Conservation (phyloP, 495 filamentous ascomycete genomes). For the Aspergillus conjunctus region DNA sequence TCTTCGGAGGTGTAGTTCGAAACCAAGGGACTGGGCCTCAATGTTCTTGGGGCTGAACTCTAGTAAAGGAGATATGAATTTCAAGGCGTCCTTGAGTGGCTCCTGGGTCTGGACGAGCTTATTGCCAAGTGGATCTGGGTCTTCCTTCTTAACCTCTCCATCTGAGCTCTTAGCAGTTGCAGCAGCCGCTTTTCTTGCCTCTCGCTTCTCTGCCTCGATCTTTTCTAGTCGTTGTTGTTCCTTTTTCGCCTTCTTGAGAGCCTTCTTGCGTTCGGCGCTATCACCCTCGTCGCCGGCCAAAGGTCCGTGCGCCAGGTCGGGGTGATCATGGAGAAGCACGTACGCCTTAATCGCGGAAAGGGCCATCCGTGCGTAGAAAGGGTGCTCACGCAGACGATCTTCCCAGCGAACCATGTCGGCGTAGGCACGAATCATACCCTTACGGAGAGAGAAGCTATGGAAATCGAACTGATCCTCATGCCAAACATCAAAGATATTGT, state of each 20-base stretch:
- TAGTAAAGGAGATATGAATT: conserved; percentile 78
- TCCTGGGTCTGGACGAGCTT: conserved; percentile 77
- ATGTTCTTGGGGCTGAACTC: conserved; percentile 81
- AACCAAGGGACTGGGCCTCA: conserved; percentile 79
- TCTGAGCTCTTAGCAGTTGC: conserved; percentile 55
- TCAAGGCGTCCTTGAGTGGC: conserved; percentile 82
- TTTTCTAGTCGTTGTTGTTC: conserved; percentile 84
- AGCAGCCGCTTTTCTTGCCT: conserved; percentile 51
- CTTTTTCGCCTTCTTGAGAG: conserved; percentile 91
- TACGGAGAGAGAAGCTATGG: conserved; percentile 92
- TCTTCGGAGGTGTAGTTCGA: conserved; percentile 82
- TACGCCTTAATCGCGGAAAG: conserved; percentile 81
- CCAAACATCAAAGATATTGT: conserved; percentile 95
- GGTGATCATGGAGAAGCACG: conserved; percentile 75
- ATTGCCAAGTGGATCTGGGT: conserved; percentile 80
- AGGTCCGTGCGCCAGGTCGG: conserved; percentile 59
- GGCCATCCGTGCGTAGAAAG: conserved; percentile 88
- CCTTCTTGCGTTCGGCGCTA: conserved; percentile 82
- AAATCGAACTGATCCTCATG: conserved; percentile 99
- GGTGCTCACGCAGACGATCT: conserved; percentile 84
- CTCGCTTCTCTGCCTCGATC: conserved; percentile 79
- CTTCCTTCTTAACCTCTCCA: conserved; percentile 71
- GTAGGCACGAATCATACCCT: conserved; percentile 94
- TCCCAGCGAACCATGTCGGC: conserved; percentile 97
- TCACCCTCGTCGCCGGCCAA: conserved; percentile 56